Conservation (phyloP, 805 yeast genomes). For the Myxozyma vanderwaltii region DNA sequence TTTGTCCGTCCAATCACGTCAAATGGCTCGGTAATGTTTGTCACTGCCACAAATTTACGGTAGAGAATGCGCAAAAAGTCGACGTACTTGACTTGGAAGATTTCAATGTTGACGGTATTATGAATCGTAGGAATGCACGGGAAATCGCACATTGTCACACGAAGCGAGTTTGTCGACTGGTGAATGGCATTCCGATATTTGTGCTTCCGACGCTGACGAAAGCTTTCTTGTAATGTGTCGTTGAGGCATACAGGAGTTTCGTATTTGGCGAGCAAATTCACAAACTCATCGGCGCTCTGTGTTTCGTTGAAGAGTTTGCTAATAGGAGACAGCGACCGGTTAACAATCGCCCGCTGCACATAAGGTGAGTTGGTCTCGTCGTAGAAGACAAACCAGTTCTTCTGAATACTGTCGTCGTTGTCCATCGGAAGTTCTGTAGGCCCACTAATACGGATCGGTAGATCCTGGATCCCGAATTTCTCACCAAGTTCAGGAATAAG, state of each 20-base stretch:
- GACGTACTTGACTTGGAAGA: slow-evolving; percentile 23
- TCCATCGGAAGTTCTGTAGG: slow-evolving; percentile 18
- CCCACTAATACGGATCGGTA: slow-evolving; percentile 18
- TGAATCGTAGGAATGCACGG: slow-evolving; percentile 33
- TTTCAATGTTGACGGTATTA: slow-evolving; percentile 27
- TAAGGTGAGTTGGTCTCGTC: slow-evolving; percentile 21
- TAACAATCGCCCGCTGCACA: slow-evolving; percentile 15
- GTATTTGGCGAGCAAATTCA: background rate
- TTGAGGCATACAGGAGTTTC: slow-evolving; percentile 10
- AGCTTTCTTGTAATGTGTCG: background rate
- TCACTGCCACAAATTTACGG: slow-evolving; percentile 24
- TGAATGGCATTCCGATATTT: slow-evolving; percentile 11
- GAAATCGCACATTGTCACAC: slow-evolving; percentile 31
- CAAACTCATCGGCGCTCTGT: background rate
- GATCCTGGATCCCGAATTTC: slow-evolving; percentile 15
- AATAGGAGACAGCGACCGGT: slow-evolving; percentile 15
- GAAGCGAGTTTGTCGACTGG: slow-evolving; percentile 28
- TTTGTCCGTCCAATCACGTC: slow-evolving; percentile 29
- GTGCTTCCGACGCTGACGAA: background rate
- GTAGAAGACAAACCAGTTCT: slow-evolving; percentile 28
- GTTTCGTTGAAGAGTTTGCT: background rate
- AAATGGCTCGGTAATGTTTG: slow-evolving; percentile 31
- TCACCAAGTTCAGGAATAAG: slow-evolving; percentile 20
- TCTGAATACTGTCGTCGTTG: slow-evolving; percentile 4
- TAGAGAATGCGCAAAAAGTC: slow-evolving; percentile 17